Evolutionary conservation across 1,139 yeast genomes (phyloP).

Genomic region (Petasospora fabianii): DNA sequence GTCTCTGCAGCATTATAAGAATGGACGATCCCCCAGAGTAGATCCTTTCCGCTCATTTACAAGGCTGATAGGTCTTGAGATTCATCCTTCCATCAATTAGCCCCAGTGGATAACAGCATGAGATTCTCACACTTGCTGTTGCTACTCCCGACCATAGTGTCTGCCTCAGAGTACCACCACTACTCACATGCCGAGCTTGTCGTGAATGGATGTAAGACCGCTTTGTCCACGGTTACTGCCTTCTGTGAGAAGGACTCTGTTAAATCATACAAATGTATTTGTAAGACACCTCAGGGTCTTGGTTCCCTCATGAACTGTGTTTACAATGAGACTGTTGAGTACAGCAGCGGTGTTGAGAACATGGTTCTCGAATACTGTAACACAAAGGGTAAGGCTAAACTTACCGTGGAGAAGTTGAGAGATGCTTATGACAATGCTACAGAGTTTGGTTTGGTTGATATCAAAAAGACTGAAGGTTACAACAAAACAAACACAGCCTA

Average conservation of each 20-base stretch:
- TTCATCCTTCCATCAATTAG: too few species aligned
- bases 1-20: too few species aligned
- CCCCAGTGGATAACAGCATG: too few species aligned
- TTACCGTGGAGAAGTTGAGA: conserved; percentile 34
- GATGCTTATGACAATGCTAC: conserved; percentile 41
- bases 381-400: conserved; percentile 9
- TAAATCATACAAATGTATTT: conserved; percentile 23
- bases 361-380: conserved; percentile 21
- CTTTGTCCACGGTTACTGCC: conserved; percentile 22
- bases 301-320: conserved; percentile 30
- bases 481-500: conserved; percentile 27
- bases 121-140: conserved; percentile 4
- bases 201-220: conserved; percentile 26
- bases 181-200: conserved; percentile 22
- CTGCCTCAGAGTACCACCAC: conserved; percentile 14
- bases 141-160: neutral
- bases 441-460: conserved; percentile 30
- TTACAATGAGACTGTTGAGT: conserved; percentile 16
- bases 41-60: too few species aligned
- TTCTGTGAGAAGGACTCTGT: conserved; percentile 25
- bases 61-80: too few species aligned
- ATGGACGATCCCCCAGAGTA: too few species aligned
- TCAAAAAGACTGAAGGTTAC: conserved; percentile 29
- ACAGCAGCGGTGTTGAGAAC: conserved; percentile 14
- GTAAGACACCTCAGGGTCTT: conserved; percentile 27